Evolutionary conservation across 306 rosid genomes (phyloP).

Genomic region (Crotalaria pallida): DNA sequence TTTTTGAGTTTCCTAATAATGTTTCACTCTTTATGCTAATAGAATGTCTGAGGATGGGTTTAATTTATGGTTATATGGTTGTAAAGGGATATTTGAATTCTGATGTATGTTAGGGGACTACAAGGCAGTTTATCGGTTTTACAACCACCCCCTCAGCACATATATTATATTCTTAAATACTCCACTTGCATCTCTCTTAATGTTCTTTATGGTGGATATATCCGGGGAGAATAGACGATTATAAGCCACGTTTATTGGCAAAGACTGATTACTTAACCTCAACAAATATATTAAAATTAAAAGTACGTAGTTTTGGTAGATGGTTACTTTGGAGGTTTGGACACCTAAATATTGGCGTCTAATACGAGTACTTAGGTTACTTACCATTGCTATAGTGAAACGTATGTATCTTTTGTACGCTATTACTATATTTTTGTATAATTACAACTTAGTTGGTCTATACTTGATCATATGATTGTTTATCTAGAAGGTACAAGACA

Average conservation of each 20-base stretch:
- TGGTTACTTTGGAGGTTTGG: background rate
- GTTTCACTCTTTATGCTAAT: background rate
- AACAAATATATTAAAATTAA: slow-evolving; percentile 39
- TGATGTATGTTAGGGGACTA: slow-evolving; percentile 21
- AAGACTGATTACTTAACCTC: slow-evolving; percentile 64
- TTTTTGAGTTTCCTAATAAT: background rate
- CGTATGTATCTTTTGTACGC: slow-evolving; percentile 6
- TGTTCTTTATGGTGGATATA: slow-evolving; percentile 44
- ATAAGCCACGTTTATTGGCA: slow-evolving; percentile 42
- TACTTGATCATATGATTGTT: background rate
- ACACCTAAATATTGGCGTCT: slow-evolving; percentile 21
- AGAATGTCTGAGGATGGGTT: background rate
- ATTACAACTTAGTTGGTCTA: background rate
- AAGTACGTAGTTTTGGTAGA: background rate
- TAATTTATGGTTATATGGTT: no score
- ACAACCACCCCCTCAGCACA: slow-evolving; percentile 37
- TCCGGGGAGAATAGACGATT: slow-evolving; percentile 38
- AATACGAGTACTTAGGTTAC: slow-evolving; percentile 21
- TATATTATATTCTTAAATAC: background rate
- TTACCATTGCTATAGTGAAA: background rate
- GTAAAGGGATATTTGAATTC: slow-evolving; percentile 1
- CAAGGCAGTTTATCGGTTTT: slow-evolving; percentile 55
- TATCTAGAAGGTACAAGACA: background rate
- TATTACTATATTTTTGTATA: background rate
- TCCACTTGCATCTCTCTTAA: background rate